Evolutionary conservation across 306 rosid species (phyloP), one percentile per base, ranked within the genome.

Genomic region (Sechiopsis laciniata): DNA sequence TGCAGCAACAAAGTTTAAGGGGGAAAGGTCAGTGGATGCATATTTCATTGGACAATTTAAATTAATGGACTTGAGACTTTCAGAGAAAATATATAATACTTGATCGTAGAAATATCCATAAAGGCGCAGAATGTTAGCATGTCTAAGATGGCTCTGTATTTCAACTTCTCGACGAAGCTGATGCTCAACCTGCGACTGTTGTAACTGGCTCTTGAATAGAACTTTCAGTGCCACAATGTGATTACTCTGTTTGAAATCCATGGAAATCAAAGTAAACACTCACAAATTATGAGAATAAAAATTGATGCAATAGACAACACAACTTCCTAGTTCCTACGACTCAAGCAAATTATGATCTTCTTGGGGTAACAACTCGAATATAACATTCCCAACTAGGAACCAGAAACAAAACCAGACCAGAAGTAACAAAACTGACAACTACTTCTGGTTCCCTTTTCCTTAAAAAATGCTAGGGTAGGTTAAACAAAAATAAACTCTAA

Each of bases 111-210:
- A 95, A 83, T 95, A 95, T 52, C 99, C 99, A 64, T 91, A 95
- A 21, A 95, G 93, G 73, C 97, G 95, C 53, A 95, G 76, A 48
- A 95, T 95, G 65, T 95, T 94, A 22, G 99, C 91, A 75, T 95
- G 97, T 74, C 99, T 87, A 65, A 95, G 96, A 89, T 95, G 99
- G 78, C 97, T 91, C 70, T 95, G 99, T 62, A 95, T 95, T 80
- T 95, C 99, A 72, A 95, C 99, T 86, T 95, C 99, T 15, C 99
- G 80, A 11, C 97, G 87, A 55, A 95, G 99, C 78, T 95, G 99
- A 78, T 95, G 99, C 85, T 91, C 99, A 64, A 95, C 99, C 84
- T 95, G 99, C 35, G 99, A 95, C 78, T 95, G 99, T 80, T 95
- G 99, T 80, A 95, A 80, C 80, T 95, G 99, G 86, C 89, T 91